Evolutionary conservation across 495 filamentous ascomycete genomes (phyloP), one percentile per base, ranked within the genome.

Genomic region (Bacidia gigantensis): DNA sequence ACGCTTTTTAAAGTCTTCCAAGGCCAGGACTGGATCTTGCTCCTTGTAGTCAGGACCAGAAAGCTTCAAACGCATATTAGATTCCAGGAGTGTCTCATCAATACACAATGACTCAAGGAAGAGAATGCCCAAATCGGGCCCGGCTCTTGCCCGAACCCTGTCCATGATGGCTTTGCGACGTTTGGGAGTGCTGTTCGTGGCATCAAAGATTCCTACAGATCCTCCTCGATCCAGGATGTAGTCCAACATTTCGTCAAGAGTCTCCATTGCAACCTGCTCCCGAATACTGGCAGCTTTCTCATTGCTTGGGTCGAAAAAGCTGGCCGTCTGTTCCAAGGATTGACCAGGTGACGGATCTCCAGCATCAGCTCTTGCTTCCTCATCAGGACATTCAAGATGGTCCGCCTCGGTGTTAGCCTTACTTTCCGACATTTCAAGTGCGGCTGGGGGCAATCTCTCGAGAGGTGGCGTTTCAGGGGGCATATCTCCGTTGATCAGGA

Each of bases 51-150:
- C 92, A 1, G 92, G 92, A 2, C 92, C 92, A 44, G 84, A 89
- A n/a, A 98, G 80, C 68, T 98, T 98, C 52, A 98, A 67, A 18
- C 89, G 86, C 90, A 97, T 98, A 59, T 98, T 98, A 12, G 88
- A 84, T 64, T 96, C 92, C 35, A 98, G 74, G 35, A 98, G 72
- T 61, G 77, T 74, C 46, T 80, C 69, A 58, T 98, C 89, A 53
- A 89, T 73, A 66, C 92, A 98, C 50, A 89, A 81, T 58, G 86
- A 93, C 67, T 98, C 92, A 3, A 97, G 81, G 67, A 95, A 97
- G 18, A 98, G 66, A 20, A 98, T 86, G 23, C 88, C 88, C 25
- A 98, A 71, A 47, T 87, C 80, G 40, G 83, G 83, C 3, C 92
- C 90, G 55, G 92, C 90, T 45, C 84, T 77, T 45, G 81, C 69